Evolutionary conservation across 495 filamentous ascomycete genomes (phyloP).

Genomic region (Tuber melanosporum): DNA sequence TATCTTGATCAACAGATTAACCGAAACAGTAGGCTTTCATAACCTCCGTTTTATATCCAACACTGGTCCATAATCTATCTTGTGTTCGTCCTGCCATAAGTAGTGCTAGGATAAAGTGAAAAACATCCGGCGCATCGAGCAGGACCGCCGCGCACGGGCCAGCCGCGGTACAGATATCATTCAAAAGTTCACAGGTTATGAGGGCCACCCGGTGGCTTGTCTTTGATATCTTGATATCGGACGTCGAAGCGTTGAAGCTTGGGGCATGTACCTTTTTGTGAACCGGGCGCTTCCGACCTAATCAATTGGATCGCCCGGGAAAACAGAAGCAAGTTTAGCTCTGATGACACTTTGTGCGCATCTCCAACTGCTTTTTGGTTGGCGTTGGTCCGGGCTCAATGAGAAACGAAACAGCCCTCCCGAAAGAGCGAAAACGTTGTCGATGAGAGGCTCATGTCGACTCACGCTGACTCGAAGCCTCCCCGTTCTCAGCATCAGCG

Average conservation of each 20-base stretch:
- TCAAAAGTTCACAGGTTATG: neutral
- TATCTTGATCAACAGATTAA: neutral
- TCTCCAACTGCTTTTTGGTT: neutral
- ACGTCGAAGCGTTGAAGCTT: neutral
- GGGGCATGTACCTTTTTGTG: neutral
- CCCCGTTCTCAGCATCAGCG: neutral
- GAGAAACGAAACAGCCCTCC: neutral
- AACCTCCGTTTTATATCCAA: neutral
- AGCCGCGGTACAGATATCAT: neutral
- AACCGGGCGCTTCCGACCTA: neutral
- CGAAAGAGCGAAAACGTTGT: neutral
- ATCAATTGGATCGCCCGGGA: neutral
- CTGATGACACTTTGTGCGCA: neutral
- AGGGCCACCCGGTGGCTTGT: neutral
- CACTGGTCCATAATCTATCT: neutral
- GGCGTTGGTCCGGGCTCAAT: neutral
- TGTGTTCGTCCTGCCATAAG: neutral
- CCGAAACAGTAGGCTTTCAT: neutral
- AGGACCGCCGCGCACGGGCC: neutral
- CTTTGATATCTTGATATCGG: neutral
- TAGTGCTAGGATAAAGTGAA: neutral
- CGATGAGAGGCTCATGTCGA: neutral
- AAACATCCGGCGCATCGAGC: neutral
- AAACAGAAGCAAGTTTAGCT: neutral
- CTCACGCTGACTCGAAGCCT: neutral